Conservation (phyloP, 2,329 filamentous ascomycete species). For the Ceratocystis harringtonii region DNA sequence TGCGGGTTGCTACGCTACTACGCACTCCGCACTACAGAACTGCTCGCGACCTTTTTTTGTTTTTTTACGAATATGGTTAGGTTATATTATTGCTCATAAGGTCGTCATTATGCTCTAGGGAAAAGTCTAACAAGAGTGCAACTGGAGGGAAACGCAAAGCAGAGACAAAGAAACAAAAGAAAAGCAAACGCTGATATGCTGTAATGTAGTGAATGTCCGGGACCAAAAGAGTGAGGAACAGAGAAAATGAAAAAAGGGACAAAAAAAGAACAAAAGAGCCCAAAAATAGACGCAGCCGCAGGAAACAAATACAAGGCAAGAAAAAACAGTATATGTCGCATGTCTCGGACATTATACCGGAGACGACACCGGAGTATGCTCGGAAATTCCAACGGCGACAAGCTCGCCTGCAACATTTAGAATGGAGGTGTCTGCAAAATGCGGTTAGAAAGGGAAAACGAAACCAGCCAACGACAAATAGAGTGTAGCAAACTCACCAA, state of each 20-base stretch:
- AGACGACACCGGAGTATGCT: background rate
- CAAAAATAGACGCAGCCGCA: background rate
- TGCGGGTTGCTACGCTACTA: background rate
- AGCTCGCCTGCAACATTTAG: constrained; percentile 11
- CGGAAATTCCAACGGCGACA: constrained; percentile 8
- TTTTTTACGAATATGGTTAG: background rate
- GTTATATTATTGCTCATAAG: constrained; percentile 1
- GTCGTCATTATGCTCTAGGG: constrained; percentile 4
- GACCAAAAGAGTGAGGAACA: background rate
- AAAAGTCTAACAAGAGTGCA: background rate
- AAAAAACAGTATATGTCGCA: background rate
- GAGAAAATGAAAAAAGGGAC: no score
- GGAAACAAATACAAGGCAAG: background rate
- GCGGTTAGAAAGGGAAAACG: background rate
- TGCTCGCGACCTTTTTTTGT: background rate
- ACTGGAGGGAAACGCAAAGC: background rate
- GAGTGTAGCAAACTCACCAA: constrained; percentile 7
- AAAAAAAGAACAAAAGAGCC: background rate
- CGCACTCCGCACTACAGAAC: background rate
- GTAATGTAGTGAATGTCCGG: background rate
- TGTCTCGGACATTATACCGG: background rate
- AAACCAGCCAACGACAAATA: background rate
- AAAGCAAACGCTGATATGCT: background rate
- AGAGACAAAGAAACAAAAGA: background rate
- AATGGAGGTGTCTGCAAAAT: constrained; percentile 7